Evolutionary conservation across 768 basidiomycete species (phyloP).

Genomic region (Termitomyces heimii): DNA sequence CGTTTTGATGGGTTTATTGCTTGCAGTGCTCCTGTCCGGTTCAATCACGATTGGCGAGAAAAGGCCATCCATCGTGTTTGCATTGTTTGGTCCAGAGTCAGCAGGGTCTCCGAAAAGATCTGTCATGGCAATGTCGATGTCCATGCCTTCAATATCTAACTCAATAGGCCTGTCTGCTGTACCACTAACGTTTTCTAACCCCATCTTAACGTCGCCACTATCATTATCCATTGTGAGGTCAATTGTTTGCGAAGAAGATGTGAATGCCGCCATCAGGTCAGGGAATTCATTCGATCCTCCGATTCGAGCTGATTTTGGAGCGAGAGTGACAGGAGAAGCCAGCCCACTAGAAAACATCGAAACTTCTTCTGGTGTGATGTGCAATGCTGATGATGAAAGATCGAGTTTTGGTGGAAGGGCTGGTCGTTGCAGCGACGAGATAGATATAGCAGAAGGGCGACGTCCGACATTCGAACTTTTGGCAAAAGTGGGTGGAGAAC

Average conservation of each 20-base stretch:
- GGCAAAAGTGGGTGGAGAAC: conserved; percentile 28
- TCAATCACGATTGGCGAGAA: conserved; percentile 42
- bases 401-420: conserved; percentile 74
- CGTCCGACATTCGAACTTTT: conserved; percentile 31
- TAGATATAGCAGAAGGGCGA: conserved; percentile 71
- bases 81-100: conserved; percentile 27
- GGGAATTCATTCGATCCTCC: conserved; percentile 49
- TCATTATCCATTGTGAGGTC: conserved; percentile 44
- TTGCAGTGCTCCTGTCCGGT: conserved; percentile 8
- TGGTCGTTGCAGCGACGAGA: conserved; percentile 74
- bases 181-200: conserved; percentile 40
- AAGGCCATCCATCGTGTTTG: conserved; percentile 37
- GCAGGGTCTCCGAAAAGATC: conserved; percentile 50
- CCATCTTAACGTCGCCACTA: conserved; percentile 20
- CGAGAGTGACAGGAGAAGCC: conserved; percentile 76
- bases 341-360: conserved; percentile 53
- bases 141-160: conserved; percentile 64
- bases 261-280: conserved; percentile 63
- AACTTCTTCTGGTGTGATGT: conserved; percentile 59
- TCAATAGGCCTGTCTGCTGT: conserved; percentile 81
- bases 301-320: conserved; percentile 69
- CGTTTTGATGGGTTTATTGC: conserved; percentile 12
- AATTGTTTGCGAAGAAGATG: conserved; percentile 34
- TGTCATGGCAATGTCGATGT: conserved; percentile 56
- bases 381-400: conserved; percentile 62